These are phyloP conservation scores for Chalciporus pseudorubinellus DNA, from an alignment of 768 basidiomycete genomes.

Conservation along the genomic window DNA sequence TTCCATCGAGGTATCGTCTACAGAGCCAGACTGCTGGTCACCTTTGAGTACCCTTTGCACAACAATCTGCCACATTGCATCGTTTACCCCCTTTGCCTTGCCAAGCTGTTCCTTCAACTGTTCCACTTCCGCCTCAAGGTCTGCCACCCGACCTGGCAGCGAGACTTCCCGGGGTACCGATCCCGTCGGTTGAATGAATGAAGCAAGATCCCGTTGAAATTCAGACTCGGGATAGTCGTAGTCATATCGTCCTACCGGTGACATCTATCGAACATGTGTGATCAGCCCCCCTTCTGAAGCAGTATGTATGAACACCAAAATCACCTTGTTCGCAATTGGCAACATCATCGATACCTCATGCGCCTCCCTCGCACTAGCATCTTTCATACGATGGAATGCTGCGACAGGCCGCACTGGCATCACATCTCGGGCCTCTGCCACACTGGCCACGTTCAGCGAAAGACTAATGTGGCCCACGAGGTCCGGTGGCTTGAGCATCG, in stretches of 20 bases:
- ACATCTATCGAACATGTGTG: constrained; percentile 14
- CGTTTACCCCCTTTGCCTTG: constrained; percentile 88
- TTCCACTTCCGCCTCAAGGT: constrained; percentile 72
- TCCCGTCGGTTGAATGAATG: constrained; percentile 52
- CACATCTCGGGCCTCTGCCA: constrained; percentile 47
- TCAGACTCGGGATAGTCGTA: constrained; percentile 50
- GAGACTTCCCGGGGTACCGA: constrained; percentile 32
- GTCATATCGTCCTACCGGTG: constrained; percentile 15
- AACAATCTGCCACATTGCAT: constrained; percentile 88
- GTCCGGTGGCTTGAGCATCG: constrained; percentile 85
- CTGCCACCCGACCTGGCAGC: constrained; percentile 55
- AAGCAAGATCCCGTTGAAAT: constrained; percentile 62
- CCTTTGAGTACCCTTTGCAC: constrained; percentile 58
- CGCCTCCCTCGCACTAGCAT: constrained; percentile 59
- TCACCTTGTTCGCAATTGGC: constrained; percentile 46
- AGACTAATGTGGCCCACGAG: constrained; percentile 78
- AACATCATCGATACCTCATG: constrained; percentile 72
- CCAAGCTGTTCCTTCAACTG: constrained; percentile 66
- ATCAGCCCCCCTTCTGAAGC: background rate
- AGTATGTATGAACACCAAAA: background rate
- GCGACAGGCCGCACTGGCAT: constrained; percentile 65
- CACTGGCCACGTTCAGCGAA: constrained; percentile 35
- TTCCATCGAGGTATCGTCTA: constrained; percentile 9
- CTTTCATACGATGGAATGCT: constrained; percentile 72
- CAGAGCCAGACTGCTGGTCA: background rate